Evolutionary conservation across 106 monocot genomes (phyloP), one percentile per base, ranked within the genome.

Genomic region (Dactylorhiza incarnata): DNA sequence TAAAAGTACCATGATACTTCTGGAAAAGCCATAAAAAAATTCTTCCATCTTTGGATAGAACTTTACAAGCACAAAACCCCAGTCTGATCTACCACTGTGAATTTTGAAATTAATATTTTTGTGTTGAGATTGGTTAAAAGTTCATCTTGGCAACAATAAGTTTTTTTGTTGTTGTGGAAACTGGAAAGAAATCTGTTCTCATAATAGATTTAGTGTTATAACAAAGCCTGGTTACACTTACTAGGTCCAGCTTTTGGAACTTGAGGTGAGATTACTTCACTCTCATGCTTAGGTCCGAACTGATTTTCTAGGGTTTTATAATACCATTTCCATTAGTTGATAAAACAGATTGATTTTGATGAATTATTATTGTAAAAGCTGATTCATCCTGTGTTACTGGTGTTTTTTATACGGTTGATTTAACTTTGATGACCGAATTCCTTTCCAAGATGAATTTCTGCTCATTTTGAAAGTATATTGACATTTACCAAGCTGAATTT

Each of bases 401-500:
- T 59, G 9, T 59, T 59, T 11, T 29, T 11, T 7, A 62, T 62
- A 3, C 13, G 29, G 65, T 26, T 65, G 65, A 65, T 12, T 24
- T 29, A 13, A 10, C 2, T 29, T 65, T 65, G 65, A 29, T 26
- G 8, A 5, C 26, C 12, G 5, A 65, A 25, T 65, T 65, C 29
- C 65, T 26, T 59, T 59, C 58, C n/a, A 59, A 59, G 58, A 23
- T 59, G 58, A 59, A 19, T 8, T 5, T 20, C n/a, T 20, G 22
- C 58, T 20, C 58, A 22, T 59, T 59, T 59, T 59, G 19, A 59
- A 59, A 59, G n/a, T 59, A 22, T 22, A 59, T 59, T 59, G 58
- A 59, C 14, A 59, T 59, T 59, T 59, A n/a, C n/a, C n/a, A n/a
- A n/a, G 61, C 61, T 61, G 22, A 61, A n/a, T n/a, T n/a, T n/a